Percentiles rank a stretch among this genome's conserved stretches.
Evolutionary conservation across 192 early-diverging fungal genomes (phyloP).

Genomic region (Podila clonocystis): DNA sequence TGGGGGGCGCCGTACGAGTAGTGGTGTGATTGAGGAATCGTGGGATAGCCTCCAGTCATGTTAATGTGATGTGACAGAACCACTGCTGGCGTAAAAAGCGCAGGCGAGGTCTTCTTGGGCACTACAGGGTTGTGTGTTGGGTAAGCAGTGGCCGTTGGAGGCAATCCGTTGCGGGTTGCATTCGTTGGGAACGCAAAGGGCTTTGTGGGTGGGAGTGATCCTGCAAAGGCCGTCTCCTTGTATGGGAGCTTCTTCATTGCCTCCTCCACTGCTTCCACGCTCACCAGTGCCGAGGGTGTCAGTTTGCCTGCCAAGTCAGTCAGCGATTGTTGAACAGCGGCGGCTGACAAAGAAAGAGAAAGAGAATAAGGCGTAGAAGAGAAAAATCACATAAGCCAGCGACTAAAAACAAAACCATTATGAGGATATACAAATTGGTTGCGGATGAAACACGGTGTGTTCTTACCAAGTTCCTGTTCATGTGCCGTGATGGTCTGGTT

Average conservation of each 20-base stretch:
- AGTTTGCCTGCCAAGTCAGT: slow-evolving; percentile 33
- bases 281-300: slow-evolving; percentile 48
- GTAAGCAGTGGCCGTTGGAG: slow-evolving; percentile 26
- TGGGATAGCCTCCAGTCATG: slow-evolving; percentile 47
- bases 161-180: slow-evolving; percentile 22
- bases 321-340: slow-evolving; percentile 41
- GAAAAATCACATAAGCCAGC: too few relatives aligned
- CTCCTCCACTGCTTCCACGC: slow-evolving; percentile 45
- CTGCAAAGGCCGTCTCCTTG: slow-evolving; percentile 56
- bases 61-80: slow-evolving; percentile 40
- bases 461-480: slow-evolving; percentile 57
- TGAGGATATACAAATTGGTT: background rate
- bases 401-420: background rate
- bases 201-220: slow-evolving; percentile 59
- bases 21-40: slow-evolving; percentile 20
- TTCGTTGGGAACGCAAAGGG: slow-evolving; percentile 59
- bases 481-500: slow-evolving; percentile 43
- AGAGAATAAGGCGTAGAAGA: background rate
- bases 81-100: slow-evolving; percentile 28
- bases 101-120: slow-evolving; percentile 2
- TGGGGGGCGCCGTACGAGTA: slow-evolving; percentile 28
- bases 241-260: slow-evolving; percentile 53
- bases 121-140: slow-evolving; percentile 27
- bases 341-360: slow-evolving; percentile 23
- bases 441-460: background rate